These are phyloP conservation scores for Paraconiothyrium sp. DNA, from an alignment of 2,329 filamentous ascomycete species.

Conservation along the genomic window DNA sequence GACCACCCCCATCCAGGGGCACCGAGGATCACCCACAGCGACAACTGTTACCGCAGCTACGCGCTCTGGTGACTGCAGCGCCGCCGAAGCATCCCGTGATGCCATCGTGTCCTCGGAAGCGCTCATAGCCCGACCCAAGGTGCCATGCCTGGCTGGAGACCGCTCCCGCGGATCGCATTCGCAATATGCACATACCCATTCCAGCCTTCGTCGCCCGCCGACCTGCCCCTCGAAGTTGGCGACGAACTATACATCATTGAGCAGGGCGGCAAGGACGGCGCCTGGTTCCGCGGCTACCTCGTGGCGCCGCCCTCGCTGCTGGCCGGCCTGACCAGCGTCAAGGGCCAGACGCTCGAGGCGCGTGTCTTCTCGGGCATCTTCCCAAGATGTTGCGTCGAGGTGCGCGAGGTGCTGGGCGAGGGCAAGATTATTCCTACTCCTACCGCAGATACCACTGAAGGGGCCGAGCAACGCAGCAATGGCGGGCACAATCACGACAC, in stretches of 20 bases:
- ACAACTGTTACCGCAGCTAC: conserved; percentile 1
- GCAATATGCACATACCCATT: conserved; percentile 97
- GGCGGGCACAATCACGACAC: conserved; percentile 39
- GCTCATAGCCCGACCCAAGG: conserved; percentile 42
- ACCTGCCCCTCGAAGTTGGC: conserved; percentile 95
- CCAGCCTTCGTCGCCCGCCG: conserved; percentile 82
- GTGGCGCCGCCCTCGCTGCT: conserved; percentile 93
- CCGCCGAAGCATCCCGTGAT: conserved; percentile 38
- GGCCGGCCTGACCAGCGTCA: conserved; percentile 87
- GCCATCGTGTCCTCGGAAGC: conserved; percentile 36
- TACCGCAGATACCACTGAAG: conserved; percentile 23
- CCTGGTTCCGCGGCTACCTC: conserved; percentile 95
- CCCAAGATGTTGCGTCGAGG: conserved; percentile 91
- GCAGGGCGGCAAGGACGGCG: conserved; percentile 82
- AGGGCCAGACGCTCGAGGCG: conserved; percentile 92
- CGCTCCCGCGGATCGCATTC: conserved; percentile 95
- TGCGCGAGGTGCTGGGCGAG: conserved; percentile 86
- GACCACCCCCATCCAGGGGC: neutral
- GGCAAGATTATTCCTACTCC: conserved; percentile 35
- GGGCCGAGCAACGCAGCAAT: conserved; percentile 30
- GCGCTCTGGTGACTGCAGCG: neutral
- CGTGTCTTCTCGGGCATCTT: conserved; percentile 99
- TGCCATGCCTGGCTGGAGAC: conserved; percentile 77
- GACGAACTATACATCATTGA: conserved; percentile 99
- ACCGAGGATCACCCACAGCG: neutral